Base-by-base conservation (phyloP, 2,329 filamentous ascomycete species). In the Fragosphaeria purpurea region DNA sequence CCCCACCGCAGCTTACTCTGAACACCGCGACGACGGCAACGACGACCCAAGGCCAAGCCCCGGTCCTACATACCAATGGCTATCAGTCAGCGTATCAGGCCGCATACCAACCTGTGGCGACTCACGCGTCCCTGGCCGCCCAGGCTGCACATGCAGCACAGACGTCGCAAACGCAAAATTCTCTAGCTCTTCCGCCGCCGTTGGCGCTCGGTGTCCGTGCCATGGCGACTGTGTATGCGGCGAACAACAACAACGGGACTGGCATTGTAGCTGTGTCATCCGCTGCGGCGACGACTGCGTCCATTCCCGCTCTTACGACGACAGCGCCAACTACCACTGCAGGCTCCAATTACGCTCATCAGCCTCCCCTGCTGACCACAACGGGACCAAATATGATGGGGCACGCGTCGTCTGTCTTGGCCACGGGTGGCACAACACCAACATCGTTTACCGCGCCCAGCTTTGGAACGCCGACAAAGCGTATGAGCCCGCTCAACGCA, bases 201-300 rank as follows among this genome's bases (percentile, higher is more conserved):
- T 65, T 86, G 12, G 76, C 76, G 11, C 70, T 76, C 10, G 73
- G 75, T n/a, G 67, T 76, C 38, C 80, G 86, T 46, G 79, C 88
- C 7, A 90, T 95, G 83, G 77, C 85, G 6, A 80, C 85, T 13
- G 83, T 89, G 2, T 95, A 86, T 63, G 75, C 81, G 35, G 33
- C 75, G 75, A 10, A 68, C 72, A 9, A 70, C 80, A 4, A 38
- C 5, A 30, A 11, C 22, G 34, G 37, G 4, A n/a, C 4, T 12
- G 47, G 1, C 35, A 7, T 37, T 7, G 35, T 11, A 11, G 7
- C 35, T 11, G 4, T 37, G 7, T 37, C 35, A 61, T 64, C 51
- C 57, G 63, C 33, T 68, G 69, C 60, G 59, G 67, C 63, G 6
- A 66, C 67, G 7, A 66, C 66, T 5, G 62, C 66, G 3, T 60